A percentile compares a stretch with the other conserved stretches of the same genome.
Conservation (phyloP, 441 rosid species). For the Bocquillonia castaneifolia region DNA sequence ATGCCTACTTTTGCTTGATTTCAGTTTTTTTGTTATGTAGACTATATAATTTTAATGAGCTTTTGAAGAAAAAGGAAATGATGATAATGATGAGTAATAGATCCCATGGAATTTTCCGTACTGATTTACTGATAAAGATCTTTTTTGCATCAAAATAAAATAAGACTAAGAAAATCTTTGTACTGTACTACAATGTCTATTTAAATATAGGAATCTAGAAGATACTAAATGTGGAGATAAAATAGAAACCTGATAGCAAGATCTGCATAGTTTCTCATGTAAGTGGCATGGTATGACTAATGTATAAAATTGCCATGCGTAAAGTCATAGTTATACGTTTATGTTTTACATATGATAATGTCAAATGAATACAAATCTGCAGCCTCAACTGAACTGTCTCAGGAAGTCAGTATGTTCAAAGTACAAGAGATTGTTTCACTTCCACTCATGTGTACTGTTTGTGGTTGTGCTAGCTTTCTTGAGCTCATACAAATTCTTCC, state of each 20-base stretch:
- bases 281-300: neutral
- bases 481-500: neutral
- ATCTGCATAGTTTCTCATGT: neutral
- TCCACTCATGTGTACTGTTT: neutral
- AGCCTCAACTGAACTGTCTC: neutral
- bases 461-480: neutral
- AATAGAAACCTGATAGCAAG: neutral
- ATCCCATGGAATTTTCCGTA: too few species aligned
- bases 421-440: neutral
- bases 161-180: neutral
- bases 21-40: conserved; percentile 8
- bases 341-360: neutral
- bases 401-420: neutral
- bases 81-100: too few species aligned
- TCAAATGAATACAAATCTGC: neutral
- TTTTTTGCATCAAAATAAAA: neutral
- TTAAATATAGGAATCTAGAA: neutral
- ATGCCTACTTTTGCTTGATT: conserved; percentile 3
- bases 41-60: neutral
- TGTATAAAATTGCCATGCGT: neutral
- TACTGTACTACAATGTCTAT: neutral
- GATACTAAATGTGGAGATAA: neutral
- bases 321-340: conserved; percentile 1
- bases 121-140: neutral
- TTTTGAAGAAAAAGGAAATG: conserved; percentile 1